Base-by-base conservation (phyloP, 176 grass and related monocot species). In the Bothriochloa decipiens region DNA sequence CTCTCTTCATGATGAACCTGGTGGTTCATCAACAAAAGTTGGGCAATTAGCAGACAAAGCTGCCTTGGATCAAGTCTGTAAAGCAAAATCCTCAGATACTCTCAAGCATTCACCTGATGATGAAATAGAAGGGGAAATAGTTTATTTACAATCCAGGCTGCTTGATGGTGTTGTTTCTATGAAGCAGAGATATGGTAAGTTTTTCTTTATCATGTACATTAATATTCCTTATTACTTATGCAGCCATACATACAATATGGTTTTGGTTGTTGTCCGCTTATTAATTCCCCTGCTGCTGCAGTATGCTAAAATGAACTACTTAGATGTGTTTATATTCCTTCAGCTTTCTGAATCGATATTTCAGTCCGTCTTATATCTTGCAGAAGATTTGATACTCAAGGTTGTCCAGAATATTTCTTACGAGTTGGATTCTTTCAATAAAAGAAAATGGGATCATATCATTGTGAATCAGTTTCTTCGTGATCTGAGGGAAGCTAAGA, bases 401-500 rank as follows among this genome's bases (percentile, higher is more conserved):
- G 75, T 95, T 68, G 84, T 96, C 78, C 85, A 90, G 70, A 87
- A 83, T 67, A 88, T 99, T 75, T 89, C 96, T 61, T 70, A 79
- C 8, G 96, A 96, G 62, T 50, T 95, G 63, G 93, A 93, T 89
- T 80, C 78, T 74, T 78, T 78, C 63, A 91, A 78, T 82, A 94
- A 81, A 81, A 90, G 88, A 77, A 99, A 99, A 81, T 99, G 96
- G 96, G 91, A 99, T 39, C 84, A 94, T 72, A 90, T 99, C 73
- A 87, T 96, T 80, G 93, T 92, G 22, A 94, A 91, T 61, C 96
- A 99, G 80, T 99, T 92, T 66, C 89, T 99, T 85, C 96, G 93
- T 50, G 96, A 99, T 85, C 80, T 99, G 74, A 87, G 89, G 71
- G 96, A 99, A 85, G 93, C 91, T 75, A 99, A 99, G 88, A 99